Base-by-base conservation (phyloP, 495 filamentous ascomycete genomes). In the Penicillium pancosmium region DNA sequence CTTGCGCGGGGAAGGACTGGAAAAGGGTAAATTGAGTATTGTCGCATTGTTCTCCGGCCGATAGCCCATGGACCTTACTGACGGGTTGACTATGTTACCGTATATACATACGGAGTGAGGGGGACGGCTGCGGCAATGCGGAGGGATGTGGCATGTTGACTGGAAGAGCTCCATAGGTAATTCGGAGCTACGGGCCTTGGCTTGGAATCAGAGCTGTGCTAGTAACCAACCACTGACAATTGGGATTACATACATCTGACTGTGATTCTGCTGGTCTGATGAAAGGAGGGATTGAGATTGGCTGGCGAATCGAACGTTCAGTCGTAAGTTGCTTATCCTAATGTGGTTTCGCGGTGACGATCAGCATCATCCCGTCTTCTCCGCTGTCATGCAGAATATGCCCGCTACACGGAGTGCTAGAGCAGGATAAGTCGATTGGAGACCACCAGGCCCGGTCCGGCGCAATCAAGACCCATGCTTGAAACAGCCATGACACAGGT, bases 301-400 rank as follows among this genome's bases (percentile, higher is more conserved):
- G 46, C 46, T 25, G 10, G 27, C 11, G 46, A 12, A 48, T 23
- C 46, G 11, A 27, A 46, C 5, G 21, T 15, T 23, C 2, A 48
- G 19, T 48, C 21, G 21, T 8, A 3, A 48, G 12, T 5, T 9
- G 27, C 25, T 8, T 15, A 18, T 41, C 36, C 8, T 43, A 16
- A 52, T 52, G 52, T 31, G 53, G 23, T 41, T 38, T 46, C 36
- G 25, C 52, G 50, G 23, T 8, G 50, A 50, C 59, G 48, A 61
- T 56, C 53, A 49, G 8, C 27, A 38, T 52, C 49, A 55, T 27
- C 49, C 46, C 38, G 52, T 12, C 46, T 40, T 43, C 51, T 43
- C 57, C 56, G 51, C 36, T 44, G 36, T 27, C 51, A 19, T 54
- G 57, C 35, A 54, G 57, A 18, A 54, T 31, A 23, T 23, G 21